Percentiles rank a stretch among this genome's conserved stretches.
Conservation (phyloP, 2,329 filamentous ascomycete genomes). For the Lecanoromycetidae sp. region DNA sequence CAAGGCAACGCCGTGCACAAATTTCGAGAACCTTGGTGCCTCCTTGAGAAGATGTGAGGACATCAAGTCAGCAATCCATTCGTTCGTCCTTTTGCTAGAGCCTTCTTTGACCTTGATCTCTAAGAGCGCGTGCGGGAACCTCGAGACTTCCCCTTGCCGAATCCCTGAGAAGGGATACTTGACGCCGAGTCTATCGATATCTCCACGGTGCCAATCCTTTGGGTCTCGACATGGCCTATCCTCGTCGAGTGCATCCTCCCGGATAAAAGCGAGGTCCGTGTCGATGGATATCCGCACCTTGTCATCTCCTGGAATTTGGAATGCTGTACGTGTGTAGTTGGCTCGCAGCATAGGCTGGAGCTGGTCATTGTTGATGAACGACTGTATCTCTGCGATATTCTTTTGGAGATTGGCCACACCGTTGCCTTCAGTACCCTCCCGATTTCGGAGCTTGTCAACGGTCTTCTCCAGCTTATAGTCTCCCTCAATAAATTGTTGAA, state of each 20-base stretch:
- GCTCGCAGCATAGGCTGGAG: slow-evolving; percentile 78
- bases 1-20: slow-evolving; percentile 81
- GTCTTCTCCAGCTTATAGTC: slow-evolving; percentile 89
- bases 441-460: slow-evolving; percentile 68
- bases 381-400: slow-evolving; percentile 64
- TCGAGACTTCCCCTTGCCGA: slow-evolving; percentile 78
- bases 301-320: slow-evolving; percentile 89
- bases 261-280: slow-evolving; percentile 79
- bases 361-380: slow-evolving; percentile 63
- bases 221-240: slow-evolving; percentile 83
- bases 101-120: slow-evolving; percentile 80
- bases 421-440: slow-evolving; percentile 54
- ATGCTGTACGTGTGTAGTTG: slow-evolving; percentile 88
- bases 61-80: slow-evolving; percentile 89
- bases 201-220: slow-evolving; percentile 76
- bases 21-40: slow-evolving; percentile 87
- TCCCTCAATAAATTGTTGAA: slow-evolving; percentile 73
- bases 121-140: slow-evolving; percentile 80
- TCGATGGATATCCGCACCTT: slow-evolving; percentile 86
- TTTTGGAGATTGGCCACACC: slow-evolving; percentile 58
- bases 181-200: slow-evolving; percentile 75
- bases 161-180: slow-evolving; percentile 74
- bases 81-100: slow-evolving; percentile 52
- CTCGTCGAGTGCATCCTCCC: slow-evolving; percentile 59
- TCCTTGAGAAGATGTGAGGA: slow-evolving; percentile 83